Evolutionary conservation across 2,329 filamentous ascomycete species (phyloP).

Genomic region (Aspergillus clavatus): DNA sequence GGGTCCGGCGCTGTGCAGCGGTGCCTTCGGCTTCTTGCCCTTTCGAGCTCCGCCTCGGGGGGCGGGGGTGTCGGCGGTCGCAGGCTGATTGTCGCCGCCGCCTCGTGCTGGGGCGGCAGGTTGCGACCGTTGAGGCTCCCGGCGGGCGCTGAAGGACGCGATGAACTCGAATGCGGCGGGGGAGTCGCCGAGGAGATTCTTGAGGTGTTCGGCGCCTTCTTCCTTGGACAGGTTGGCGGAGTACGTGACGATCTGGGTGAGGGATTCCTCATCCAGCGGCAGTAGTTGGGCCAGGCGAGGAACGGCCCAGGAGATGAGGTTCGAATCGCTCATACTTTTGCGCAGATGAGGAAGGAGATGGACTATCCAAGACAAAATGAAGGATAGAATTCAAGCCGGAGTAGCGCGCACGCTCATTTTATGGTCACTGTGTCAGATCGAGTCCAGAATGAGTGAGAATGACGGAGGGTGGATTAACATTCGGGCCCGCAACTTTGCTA

Average conservation of each 20-base stretch:
- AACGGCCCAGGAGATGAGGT: conserved; percentile 52
- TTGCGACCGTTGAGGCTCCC: conserved; percentile 34
- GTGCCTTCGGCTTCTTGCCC: conserved; percentile 55
- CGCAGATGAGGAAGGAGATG: neutral
- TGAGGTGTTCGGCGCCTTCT: conserved; percentile 77
- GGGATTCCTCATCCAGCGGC: conserved; percentile 76
- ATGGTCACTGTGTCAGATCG: too few species aligned
- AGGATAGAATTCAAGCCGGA: neutral
- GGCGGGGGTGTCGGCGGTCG: neutral
- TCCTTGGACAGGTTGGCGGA: conserved; percentile 69
- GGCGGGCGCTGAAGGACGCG: conserved; percentile 66
- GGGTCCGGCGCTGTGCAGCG: conserved; percentile 57
- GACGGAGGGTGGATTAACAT: too few species aligned
- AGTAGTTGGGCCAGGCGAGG: conserved; percentile 74
- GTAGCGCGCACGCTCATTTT: too few species aligned
- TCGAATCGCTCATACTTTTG: conserved; percentile 24
- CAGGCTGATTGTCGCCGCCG: neutral
- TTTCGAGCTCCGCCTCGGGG: conserved; percentile 22
- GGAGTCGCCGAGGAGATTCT: conserved; percentile 81
- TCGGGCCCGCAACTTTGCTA: too few species aligned
- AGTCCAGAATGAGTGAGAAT: neutral
- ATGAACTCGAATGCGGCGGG: conserved; percentile 69
- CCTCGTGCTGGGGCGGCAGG: neutral
- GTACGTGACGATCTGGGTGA: conserved; percentile 81
- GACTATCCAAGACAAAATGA: conserved; percentile 6